phyloP scores from a whole-genome alignment of 2,329 filamentous ascomycete species.

The Aureobasidium zeae region DNA sequence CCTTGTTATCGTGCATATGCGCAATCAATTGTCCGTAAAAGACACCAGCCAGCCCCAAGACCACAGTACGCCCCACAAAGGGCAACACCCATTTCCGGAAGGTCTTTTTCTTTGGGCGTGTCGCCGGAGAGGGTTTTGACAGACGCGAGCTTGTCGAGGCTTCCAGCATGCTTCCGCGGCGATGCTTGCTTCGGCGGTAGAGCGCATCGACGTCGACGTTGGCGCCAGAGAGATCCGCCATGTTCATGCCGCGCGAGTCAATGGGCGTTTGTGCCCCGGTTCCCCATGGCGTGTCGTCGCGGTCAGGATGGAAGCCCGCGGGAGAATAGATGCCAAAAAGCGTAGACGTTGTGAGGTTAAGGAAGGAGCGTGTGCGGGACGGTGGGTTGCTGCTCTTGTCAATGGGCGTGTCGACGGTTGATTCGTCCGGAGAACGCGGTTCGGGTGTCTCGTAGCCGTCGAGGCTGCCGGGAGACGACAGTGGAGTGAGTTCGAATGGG shows the following conservation, averaged over 20 bases:
- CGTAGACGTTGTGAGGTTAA: constrained; percentile 83
- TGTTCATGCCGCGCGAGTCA: constrained; percentile 18
- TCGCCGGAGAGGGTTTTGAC: constrained; percentile 6
- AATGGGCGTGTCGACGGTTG: too few species aligned
- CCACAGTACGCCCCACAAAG: constrained; percentile 23
- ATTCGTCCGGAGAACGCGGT: constrained; percentile 18
- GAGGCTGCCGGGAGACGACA: constrained; percentile 30
- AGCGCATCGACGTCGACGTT: constrained; percentile 12
- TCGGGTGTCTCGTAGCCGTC: constrained; percentile 19
- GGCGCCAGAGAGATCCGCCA: constrained; percentile 13
- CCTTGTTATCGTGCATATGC: constrained; percentile 62
- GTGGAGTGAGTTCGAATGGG: constrained; percentile 53
- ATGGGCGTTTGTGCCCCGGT: constrained; percentile 63
- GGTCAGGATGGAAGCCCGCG: constrained; percentile 44
- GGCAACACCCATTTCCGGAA: constrained; percentile 37
- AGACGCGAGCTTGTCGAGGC: constrained; percentile 11
- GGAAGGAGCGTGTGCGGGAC: constrained; percentile 62
- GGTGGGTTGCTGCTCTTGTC: constrained; percentile 34
- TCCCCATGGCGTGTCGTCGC: constrained; percentile 64
- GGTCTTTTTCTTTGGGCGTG: constrained; percentile 20
- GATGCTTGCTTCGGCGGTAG: constrained; percentile 7
- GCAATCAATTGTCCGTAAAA: constrained; percentile 75
- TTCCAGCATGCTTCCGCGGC: constrained; percentile 17
- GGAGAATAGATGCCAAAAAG: constrained; percentile 84
- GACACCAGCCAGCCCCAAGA: constrained; percentile 71